Evolutionary conservation across 345 rosid species (phyloP).

Genomic region (Boechera retrofracta): DNA sequence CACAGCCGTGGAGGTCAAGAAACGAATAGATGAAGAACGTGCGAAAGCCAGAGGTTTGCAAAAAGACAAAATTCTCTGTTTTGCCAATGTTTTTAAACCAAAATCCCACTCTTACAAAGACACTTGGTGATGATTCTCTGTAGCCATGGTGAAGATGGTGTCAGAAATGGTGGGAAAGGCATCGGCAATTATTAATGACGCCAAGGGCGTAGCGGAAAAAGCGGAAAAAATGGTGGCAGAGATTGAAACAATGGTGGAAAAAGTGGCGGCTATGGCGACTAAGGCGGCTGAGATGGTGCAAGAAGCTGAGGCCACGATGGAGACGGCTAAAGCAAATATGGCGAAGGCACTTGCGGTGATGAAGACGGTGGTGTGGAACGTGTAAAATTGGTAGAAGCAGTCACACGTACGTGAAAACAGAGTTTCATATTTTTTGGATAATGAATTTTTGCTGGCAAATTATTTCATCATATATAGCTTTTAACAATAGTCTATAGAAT

Average conservation of each 20-base stretch:
- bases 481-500: too few species aligned
- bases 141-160: constrained; percentile 19
- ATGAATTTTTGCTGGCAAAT: background rate
- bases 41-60: constrained; percentile 22
- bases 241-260: constrained; percentile 3
- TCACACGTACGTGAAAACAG: background rate
- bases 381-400: background rate
- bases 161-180: background rate
- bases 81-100: background rate
- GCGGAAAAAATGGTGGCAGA: background rate
- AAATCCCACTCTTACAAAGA: background rate
- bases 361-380: constrained; percentile 15
- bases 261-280: background rate
- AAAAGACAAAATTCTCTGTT: background rate
- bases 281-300: background rate
- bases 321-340: constrained; percentile 16
- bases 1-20: constrained; percentile 66
- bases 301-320: constrained; percentile 16
- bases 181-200: background rate
- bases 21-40: constrained; percentile 22
- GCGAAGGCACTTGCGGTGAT: constrained; percentile 3
- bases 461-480: background rate
- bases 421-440: background rate
- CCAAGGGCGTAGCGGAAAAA: background rate
- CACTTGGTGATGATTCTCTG: background rate